Evolutionary conservation across 768 basidiomycete species (phyloP).

Genomic region (Leccinum barrowsii): DNA sequence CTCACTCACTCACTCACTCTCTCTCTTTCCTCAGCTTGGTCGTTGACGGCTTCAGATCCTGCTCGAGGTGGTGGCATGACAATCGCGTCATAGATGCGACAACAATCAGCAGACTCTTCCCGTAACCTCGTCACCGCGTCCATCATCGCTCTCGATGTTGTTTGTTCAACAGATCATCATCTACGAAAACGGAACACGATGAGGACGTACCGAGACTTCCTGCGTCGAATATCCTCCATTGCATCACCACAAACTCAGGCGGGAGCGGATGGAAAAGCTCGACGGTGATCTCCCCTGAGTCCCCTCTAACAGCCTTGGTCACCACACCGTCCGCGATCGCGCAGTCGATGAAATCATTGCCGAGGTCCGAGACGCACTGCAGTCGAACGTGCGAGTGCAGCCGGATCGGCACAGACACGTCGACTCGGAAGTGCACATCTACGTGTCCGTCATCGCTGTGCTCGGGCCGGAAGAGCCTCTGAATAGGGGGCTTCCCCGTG

Average conservation of each 20-base stretch:
- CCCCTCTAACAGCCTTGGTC: conserved; percentile 48
- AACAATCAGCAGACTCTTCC: conserved; percentile 41
- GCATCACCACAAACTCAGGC: conserved; percentile 55
- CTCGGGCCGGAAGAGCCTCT: conserved; percentile 21
- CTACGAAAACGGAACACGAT: not conserved
- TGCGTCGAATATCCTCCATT: conserved; percentile 64
- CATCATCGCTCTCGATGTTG: conserved; percentile 63
- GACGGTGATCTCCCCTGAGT: conserved; percentile 39
- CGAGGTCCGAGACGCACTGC: conserved; percentile 52
- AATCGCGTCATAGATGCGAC: conserved; percentile 49
- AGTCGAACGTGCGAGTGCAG: conserved; percentile 67
- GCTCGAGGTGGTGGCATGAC: conserved; percentile 21
- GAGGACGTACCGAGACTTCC: conserved; percentile 51
- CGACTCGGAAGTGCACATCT: conserved; percentile 53
- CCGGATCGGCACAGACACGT: conserved; percentile 45
- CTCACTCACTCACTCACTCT: too few relatives aligned
- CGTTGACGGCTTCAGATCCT: conserved; percentile 19
- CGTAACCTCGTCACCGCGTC: conserved; percentile 54
- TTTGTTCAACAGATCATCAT: conserved; percentile 29
- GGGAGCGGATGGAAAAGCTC: conserved; percentile 55
- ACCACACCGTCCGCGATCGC: conserved; percentile 60
- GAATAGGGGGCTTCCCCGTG: conserved; percentile 37
- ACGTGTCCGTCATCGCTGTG: conserved; percentile 34
- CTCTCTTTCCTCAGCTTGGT: not conserved
- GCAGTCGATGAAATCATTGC: conserved; percentile 44